Base-by-base conservation (phyloP, 805 yeast species). In the Spathaspora girioi region DNA sequence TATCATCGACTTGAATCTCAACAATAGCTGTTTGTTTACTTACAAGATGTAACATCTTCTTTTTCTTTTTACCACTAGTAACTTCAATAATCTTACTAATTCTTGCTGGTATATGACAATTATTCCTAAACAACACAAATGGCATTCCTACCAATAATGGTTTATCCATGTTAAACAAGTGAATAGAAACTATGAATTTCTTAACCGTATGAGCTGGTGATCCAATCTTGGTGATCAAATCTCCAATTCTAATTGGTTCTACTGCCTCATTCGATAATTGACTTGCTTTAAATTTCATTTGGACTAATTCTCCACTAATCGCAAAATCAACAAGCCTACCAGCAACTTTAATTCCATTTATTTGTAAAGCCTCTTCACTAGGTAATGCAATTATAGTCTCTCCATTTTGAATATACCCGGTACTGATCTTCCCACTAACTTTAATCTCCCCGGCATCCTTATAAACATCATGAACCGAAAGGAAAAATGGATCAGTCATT, bases 91-190 rank as follows among this genome's bases (percentile, higher is more conserved):
- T 76, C 53, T 78, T 78, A 43, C 75, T 61, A 18, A 91, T 70
- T 55, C 84, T 79, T 4, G 90, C 90, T 1, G 94, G 89, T 42
- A 82, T 80, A 43, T 85, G 82, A 23, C 82, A 77, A 51, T 89
- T 84, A 55, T 92, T 91, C 54, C 92, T 78, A 68, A 91, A 90
- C 48, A 89, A 65, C 41, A 89, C 80, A 56, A 90, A 77, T 41
- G 92, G 86, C 0, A 96, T 78, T 7, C 97, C 97, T 12, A 86
- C 83, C 41, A 91, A 69, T 45, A 91, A 67, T 0, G 97, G 97
- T 56, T 88, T 77, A 35, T 76, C 76, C 59, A 83, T 64, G 53
- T 74, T 67, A 58, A 74, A 75, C 46, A 74, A 62, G 50, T 57
- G 66, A 43, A 74, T 48, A 5, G 59, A 49, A 18, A 67, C 69